Evolutionary conservation across 371 early-diverging fungal genomes (phyloP).

Genomic region (Polyrhizophydium stewartii): DNA sequence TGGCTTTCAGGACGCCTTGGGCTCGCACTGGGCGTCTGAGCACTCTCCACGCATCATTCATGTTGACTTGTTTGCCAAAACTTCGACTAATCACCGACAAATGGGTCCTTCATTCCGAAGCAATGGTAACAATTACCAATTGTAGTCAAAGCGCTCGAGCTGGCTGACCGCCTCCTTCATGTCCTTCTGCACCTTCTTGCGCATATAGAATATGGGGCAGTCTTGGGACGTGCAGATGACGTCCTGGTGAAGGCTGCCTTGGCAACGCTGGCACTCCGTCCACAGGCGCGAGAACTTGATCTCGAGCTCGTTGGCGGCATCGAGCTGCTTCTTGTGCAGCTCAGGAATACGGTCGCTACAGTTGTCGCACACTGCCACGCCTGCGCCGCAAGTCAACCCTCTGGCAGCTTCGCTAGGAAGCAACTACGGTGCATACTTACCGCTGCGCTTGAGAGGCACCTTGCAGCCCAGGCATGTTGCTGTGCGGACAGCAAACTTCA

Average conservation of each 20-base stretch:
- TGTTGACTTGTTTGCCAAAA: too few relatives aligned
- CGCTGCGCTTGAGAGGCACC: constrained; percentile 72
- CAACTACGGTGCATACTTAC: constrained; percentile 41
- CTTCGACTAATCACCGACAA: too few relatives aligned
- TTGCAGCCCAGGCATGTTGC: constrained; percentile 95
- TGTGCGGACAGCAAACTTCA: constrained; percentile 89
- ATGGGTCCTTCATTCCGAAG: too few relatives aligned
- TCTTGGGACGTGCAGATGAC: constrained; percentile 98
- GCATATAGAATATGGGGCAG: constrained; percentile 99
- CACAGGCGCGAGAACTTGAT: constrained; percentile 85
- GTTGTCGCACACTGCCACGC: constrained; percentile 74
- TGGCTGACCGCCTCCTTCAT: constrained; percentile 65
- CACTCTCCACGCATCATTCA: too few relatives aligned
- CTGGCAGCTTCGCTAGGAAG: too few relatives aligned
- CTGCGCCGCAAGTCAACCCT: too few relatives aligned
- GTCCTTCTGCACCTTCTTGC: constrained; percentile 97
- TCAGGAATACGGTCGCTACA: constrained; percentile 73
- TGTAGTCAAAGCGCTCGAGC: constrained; percentile 28
- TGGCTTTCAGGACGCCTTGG: too few relatives aligned
- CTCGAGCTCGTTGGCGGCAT: constrained; percentile 68
- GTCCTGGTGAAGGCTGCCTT: constrained; percentile 94
- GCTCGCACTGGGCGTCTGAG: too few relatives aligned
- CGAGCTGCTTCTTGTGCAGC: constrained; percentile 65
- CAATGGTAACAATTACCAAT: too few relatives aligned
- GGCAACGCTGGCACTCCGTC: constrained; percentile 99